Conservation (phyloP, 2,329 filamentous ascomycete species). For the Tolypocladium paradoxum region DNA sequence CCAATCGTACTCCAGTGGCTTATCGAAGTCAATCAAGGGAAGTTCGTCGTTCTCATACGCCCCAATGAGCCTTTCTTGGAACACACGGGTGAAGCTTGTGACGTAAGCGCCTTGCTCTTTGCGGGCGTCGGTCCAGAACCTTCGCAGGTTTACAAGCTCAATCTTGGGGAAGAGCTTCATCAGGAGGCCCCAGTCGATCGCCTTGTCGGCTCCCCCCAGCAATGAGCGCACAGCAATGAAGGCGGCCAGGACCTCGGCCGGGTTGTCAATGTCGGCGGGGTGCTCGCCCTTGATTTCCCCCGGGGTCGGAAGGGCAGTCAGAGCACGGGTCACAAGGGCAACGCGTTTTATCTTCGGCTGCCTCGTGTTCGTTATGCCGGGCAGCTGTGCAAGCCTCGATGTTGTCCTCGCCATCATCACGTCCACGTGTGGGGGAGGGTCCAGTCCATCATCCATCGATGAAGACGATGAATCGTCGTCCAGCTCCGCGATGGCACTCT, state of each 20-base stretch:
- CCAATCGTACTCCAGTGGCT: conserved; percentile 60
- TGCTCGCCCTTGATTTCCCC: conserved; percentile 1
- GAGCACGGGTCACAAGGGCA: conserved; percentile 14
- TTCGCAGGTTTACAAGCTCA: conserved; percentile 38
- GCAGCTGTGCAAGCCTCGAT: not conserved
- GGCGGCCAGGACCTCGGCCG: conserved; percentile 36
- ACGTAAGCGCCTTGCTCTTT: conserved; percentile 42
- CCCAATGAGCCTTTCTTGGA: conserved; percentile 53
- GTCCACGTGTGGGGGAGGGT: not conserved
- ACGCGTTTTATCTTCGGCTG: conserved; percentile 16
- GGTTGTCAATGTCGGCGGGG: conserved; percentile 5
- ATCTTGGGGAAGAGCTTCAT: conserved; percentile 43
- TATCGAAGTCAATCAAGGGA: conserved; percentile 50
- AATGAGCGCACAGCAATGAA: conserved; percentile 48
- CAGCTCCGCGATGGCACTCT: not conserved
- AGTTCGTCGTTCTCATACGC: conserved; percentile 56
- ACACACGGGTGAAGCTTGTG: conserved; percentile 43
- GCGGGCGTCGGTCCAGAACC: conserved; percentile 43
- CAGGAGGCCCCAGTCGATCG: conserved; percentile 51
- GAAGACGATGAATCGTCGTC: conserved; percentile 4
- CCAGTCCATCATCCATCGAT: conserved; percentile 7
- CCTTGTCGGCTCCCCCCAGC: conserved; percentile 47
- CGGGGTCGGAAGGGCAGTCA: conserved; percentile 13
- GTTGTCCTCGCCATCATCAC: not conserved
- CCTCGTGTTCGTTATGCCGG: not conserved